Conservation (phyloP, 2,329 filamentous ascomycete genomes). For the Aureobasidium sp. region DNA sequence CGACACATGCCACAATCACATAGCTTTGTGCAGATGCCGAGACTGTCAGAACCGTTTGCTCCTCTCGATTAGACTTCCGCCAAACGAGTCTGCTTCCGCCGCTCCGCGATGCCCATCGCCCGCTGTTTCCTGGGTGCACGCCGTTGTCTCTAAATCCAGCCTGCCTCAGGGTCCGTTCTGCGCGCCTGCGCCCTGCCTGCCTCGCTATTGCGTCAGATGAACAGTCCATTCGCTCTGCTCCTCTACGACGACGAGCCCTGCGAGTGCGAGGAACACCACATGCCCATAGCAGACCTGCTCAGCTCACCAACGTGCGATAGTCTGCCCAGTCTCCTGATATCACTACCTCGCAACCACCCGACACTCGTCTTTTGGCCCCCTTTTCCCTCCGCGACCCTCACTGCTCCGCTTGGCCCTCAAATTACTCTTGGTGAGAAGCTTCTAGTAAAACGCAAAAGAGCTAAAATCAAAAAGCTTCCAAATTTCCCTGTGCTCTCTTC, state of each 20-base stretch:
- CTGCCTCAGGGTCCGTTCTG: constrained; percentile 1
- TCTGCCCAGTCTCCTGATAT: constrained; percentile 1
- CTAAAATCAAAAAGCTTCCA: constrained; percentile 12
- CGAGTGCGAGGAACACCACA: constrained; percentile 3
- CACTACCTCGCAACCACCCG: not conserved
- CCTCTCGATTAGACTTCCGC: constrained; percentile 12
- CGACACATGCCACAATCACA: constrained; percentile 11
- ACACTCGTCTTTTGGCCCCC: not conserved
- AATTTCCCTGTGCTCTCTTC: not conserved
- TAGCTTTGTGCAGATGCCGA: constrained; percentile 5
- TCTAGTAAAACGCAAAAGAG: constrained; percentile 2
- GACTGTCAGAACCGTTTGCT: constrained; percentile 11
- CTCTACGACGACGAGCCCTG: not conserved
- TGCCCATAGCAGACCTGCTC: constrained; percentile 5
- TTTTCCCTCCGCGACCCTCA: not conserved
- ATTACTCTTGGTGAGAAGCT: constrained; percentile 10
- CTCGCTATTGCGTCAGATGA: constrained; percentile 7
- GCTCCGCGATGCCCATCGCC: not conserved
- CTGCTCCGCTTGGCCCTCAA: not conserved
- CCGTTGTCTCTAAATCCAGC: constrained; percentile 1
- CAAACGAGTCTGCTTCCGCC: constrained; percentile 11
- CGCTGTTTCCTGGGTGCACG: constrained; percentile 2
- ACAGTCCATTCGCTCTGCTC: not conserved
- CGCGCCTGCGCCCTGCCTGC: not conserved
- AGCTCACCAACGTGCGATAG: constrained; percentile 9